Evolutionary conservation across 225 moss, liverwort and hornwort genomes (phyloP).

Genomic region (Polytrichum formosum): DNA sequence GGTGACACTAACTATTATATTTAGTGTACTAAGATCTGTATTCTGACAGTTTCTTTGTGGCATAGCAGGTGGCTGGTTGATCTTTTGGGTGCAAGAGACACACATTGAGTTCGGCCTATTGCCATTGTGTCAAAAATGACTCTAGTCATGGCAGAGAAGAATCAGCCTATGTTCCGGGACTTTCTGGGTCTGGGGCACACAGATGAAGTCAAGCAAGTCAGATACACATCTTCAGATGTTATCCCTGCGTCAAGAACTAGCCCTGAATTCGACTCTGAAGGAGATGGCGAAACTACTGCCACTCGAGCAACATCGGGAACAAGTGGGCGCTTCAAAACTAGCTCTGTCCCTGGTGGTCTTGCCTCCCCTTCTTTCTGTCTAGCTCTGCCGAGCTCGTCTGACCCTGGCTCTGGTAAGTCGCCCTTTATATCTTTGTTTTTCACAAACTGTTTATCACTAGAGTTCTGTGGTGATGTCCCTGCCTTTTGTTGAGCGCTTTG

Average conservation of each 20-base stretch:
- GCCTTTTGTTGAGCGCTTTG: slow-evolving; percentile 4
- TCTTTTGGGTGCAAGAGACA: too few relatives aligned
- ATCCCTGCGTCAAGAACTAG: slow-evolving; percentile 35
- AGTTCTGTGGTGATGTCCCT: background rate
- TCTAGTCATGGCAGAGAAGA: slow-evolving; percentile 93
- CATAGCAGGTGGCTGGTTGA: too few relatives aligned
- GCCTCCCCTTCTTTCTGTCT: slow-evolving; percentile 58
- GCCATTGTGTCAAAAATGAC: slow-evolving; percentile 48
- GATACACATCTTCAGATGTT: slow-evolving; percentile 48
- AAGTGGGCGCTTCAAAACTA: slow-evolving; percentile 42
- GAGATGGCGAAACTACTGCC: slow-evolving; percentile 57
- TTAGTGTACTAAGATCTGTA: too few relatives aligned
- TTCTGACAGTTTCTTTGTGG: too few relatives aligned
- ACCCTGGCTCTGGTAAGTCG: slow-evolving; percentile 81
- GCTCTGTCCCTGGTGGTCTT: slow-evolving; percentile 47
- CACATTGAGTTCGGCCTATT: too few relatives aligned
- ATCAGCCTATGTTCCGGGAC: slow-evolving; percentile 87
- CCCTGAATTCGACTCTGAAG: slow-evolving; percentile 67
- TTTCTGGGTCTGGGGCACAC: slow-evolving; percentile 84
- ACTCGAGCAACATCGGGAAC: slow-evolving; percentile 31
- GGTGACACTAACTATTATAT: too few relatives aligned
- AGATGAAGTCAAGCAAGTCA: slow-evolving; percentile 64
- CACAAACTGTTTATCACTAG: background rate
- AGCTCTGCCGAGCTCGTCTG: slow-evolving; percentile 70
- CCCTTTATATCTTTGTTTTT: slow-evolving; percentile 6